Percentiles rank a stretch among this genome's conserved stretches.
Evolutionary conservation across 2,329 filamentous ascomycete genomes (phyloP).

Genomic region (Talaromyces amestolkiae): DNA sequence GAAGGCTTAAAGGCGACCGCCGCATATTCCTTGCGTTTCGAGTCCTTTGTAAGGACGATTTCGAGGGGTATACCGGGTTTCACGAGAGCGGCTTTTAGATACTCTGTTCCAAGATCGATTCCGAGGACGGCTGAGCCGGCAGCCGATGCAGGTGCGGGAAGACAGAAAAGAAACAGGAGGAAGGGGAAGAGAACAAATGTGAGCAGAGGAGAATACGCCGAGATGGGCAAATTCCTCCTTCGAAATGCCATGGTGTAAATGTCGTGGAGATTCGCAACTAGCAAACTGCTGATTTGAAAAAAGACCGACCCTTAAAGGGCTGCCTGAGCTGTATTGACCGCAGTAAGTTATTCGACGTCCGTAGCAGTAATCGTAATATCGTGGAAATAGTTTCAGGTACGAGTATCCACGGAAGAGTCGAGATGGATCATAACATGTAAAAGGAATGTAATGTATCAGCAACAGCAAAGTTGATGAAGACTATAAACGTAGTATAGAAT

Average conservation of each 20-base stretch:
- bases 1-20: constrained; percentile 91
- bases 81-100: constrained; percentile 92
- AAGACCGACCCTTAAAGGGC: neutral
- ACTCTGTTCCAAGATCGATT: constrained; percentile 91
- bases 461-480: neutral
- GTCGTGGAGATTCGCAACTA: neutral
- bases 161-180: constrained; percentile 52
- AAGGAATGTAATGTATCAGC: neutral
- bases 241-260: constrained; percentile 30
- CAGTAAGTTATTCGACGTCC: neutral
- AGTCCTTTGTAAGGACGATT: constrained; percentile 96
- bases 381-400: too few relatives aligned
- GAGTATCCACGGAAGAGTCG: neutral
- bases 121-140: constrained; percentile 78
- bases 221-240: constrained; percentile 25
- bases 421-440: neutral
- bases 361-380: neutral
- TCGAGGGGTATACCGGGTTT: constrained; percentile 97
- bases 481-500: neutral
- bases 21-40: constrained; percentile 88
- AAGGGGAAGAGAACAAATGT: constrained; percentile 50
- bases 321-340: neutral
- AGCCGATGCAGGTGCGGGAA: constrained; percentile 57
- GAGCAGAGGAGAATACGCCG: constrained; percentile 32
- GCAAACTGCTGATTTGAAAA: neutral